Evolutionary conservation across 352 stramenopile genomes (phyloP).

Genomic region (Hyaloperonospora brassicae): DNA sequence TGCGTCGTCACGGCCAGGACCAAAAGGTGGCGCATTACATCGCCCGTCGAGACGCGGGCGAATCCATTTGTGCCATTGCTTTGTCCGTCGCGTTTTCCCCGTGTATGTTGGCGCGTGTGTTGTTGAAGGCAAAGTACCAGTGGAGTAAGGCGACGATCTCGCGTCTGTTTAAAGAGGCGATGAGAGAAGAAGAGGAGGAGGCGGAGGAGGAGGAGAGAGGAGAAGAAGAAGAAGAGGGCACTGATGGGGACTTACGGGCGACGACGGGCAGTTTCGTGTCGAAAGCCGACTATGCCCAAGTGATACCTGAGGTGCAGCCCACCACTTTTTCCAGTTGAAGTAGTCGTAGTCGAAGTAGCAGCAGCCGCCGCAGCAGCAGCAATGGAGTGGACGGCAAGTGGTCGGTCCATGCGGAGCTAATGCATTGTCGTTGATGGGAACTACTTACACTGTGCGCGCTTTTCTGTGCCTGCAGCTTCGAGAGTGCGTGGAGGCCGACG

Average conservation of each 20-base stretch:
- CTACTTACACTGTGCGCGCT: no score
- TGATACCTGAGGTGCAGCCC: constrained; percentile 23
- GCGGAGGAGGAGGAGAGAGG: background rate
- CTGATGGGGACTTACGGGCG: no score
- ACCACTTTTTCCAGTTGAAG: no score
- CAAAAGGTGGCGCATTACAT: constrained; percentile 51
- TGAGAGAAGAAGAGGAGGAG: constrained; percentile 23
- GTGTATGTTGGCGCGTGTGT: constrained; percentile 56
- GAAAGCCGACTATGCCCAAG: constrained; percentile 19
- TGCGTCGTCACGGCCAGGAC: constrained; percentile 51
- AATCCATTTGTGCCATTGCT: constrained; percentile 37
- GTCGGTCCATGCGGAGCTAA: background rate
- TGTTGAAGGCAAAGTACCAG: constrained; percentile 47
- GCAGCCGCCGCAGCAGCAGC: no score
- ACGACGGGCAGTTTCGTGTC: constrained; percentile 22
- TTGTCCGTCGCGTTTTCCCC: constrained; percentile 45
- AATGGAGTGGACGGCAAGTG: background rate
- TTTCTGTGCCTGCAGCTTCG: constrained; percentile 27
- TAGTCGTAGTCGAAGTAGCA: no score
- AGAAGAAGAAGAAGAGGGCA: no score
- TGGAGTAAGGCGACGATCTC: constrained; percentile 65
- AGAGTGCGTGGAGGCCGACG: constrained; percentile 61
- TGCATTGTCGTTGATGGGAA: background rate
- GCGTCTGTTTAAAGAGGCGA: constrained; percentile 50
- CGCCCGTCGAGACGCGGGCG: constrained; percentile 24